phyloP scores from a whole-genome alignment of 2,329 filamentous ascomycete genomes.

The Cladosporium sp. region DNA sequence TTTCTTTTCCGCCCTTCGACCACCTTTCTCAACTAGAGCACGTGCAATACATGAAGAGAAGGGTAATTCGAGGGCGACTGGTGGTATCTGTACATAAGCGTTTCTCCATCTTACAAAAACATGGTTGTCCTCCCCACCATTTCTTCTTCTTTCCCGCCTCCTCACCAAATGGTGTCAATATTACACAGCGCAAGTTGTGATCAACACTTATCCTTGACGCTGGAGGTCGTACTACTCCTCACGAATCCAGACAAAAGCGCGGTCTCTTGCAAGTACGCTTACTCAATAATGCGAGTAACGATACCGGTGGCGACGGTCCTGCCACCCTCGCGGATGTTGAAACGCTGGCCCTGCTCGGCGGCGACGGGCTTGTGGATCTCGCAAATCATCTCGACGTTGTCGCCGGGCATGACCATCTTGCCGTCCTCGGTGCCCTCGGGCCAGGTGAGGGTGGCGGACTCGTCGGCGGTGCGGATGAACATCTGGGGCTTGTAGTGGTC shows the following conservation, averaged over 20 bases:
- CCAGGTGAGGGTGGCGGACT: conserved; percentile 74
- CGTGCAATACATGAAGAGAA: conserved; percentile 8
- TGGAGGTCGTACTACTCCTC: neutral
- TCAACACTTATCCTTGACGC: neutral
- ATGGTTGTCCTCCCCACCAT: neutral
- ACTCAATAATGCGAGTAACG: conserved; percentile 37
- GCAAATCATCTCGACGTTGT: conserved; percentile 97
- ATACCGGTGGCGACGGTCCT: conserved; percentile 47
- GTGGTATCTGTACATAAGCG: conserved; percentile 10
- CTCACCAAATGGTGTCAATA: no score
- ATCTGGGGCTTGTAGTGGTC: conserved; percentile 97
- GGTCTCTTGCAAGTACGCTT: conserved; percentile 13
- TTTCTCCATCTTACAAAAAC: conserved; percentile 12
- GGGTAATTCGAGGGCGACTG: conserved; percentile 2
- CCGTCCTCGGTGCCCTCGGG: conserved; percentile 66
- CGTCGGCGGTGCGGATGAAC: conserved; percentile 85
- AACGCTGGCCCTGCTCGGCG: conserved; percentile 85
- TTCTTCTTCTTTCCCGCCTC: neutral
- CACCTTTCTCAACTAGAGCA: conserved; percentile 2
- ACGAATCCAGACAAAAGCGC: no score
- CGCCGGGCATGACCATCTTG: conserved; percentile 95
- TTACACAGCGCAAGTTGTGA: neutral
- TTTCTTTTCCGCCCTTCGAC: neutral
- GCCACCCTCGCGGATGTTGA: conserved; percentile 98
- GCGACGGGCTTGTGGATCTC: conserved; percentile 81